Percentiles rank a stretch among this genome's conserved stretches.
Evolutionary conservation across 768 basidiomycete genomes (phyloP).

Genomic region (Sarcodon aspratus): DNA sequence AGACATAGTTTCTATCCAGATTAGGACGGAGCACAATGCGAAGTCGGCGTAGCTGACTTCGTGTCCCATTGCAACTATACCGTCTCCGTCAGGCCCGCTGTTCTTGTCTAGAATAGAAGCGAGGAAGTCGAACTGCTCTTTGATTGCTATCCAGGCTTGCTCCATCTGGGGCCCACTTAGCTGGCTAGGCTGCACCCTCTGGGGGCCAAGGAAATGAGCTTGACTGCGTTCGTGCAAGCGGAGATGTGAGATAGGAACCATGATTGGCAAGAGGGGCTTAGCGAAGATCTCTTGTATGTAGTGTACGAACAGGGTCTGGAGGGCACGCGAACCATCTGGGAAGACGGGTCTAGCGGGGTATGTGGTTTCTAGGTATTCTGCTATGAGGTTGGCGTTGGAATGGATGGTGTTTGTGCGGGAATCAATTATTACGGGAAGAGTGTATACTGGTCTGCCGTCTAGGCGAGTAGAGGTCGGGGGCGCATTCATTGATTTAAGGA

Average conservation of each 20-base stretch:
- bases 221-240: constrained; percentile 45
- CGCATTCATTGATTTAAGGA: constrained; percentile 45
- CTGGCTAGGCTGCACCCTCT: constrained; percentile 8
- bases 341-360: constrained; percentile 64
- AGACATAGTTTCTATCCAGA: constrained; percentile 66
- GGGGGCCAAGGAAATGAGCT: constrained; percentile 27
- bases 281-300: constrained; percentile 55
- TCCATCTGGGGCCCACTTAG: constrained; percentile 38
- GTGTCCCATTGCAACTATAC: constrained; percentile 50
- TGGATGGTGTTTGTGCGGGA: constrained; percentile 35
- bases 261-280: constrained; percentile 56
- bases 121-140: constrained; percentile 57
- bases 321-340: constrained; percentile 56
- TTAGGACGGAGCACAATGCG: constrained; percentile 55
- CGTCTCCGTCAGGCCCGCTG: constrained; percentile 43
- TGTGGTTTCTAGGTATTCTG: constrained; percentile 57
- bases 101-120: constrained; percentile 62
- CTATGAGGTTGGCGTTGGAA: constrained; percentile 50
- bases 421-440: constrained; percentile 61
- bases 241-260: constrained; percentile 58
- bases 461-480: constrained; percentile 39
- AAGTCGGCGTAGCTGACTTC: constrained; percentile 68
- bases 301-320: constrained; percentile 61
- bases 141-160: constrained; percentile 51
- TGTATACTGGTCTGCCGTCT: constrained; percentile 53